phyloP scores from a whole-genome alignment of 805 yeast genomes.

The Pichia thaimueangensis region DNA sequence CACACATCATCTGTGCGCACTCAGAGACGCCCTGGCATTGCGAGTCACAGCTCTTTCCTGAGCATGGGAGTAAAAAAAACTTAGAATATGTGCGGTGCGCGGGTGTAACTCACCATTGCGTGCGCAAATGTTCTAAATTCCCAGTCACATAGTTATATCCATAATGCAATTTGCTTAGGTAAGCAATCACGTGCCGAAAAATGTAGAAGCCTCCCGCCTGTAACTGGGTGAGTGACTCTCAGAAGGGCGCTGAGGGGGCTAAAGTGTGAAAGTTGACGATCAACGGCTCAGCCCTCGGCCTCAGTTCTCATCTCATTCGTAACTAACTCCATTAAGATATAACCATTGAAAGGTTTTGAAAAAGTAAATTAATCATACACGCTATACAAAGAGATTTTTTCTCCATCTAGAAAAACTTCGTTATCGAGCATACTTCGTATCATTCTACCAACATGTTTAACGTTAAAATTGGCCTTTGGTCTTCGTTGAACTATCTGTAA shows the following conservation, averaged over 20 bases:
- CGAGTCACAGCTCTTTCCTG: too few species aligned
- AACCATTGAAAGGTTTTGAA: too few species aligned
- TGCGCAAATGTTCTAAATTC: neutral
- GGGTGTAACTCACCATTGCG: neutral
- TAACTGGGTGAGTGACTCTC: too few species aligned
- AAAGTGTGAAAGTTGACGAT: too few species aligned
- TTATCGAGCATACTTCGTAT: conserved; percentile 21
- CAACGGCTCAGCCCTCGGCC: too few species aligned
- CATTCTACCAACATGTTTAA: conserved; percentile 19
- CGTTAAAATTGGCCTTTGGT: conserved; percentile 12
- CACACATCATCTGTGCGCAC: neutral
- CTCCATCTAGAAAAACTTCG: conserved; percentile 10
- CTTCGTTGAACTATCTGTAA: conserved; percentile 2
- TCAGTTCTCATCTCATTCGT: too few species aligned
- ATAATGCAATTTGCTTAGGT: too few species aligned
- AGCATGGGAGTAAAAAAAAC: too few species aligned
- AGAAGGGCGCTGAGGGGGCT: too few species aligned
- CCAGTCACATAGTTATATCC: conserved; percentile 1
- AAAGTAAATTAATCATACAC: neutral
- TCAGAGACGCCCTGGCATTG: neutral
- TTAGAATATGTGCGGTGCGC: neutral
- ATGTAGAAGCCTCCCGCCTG: too few species aligned
- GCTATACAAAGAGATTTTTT: neutral
- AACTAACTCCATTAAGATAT: too few species aligned
- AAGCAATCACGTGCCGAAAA: neutral